Evolutionary conservation across 2,329 filamentous ascomycete genomes (phyloP).

Genomic region (Fusarium drepaniforme): DNA sequence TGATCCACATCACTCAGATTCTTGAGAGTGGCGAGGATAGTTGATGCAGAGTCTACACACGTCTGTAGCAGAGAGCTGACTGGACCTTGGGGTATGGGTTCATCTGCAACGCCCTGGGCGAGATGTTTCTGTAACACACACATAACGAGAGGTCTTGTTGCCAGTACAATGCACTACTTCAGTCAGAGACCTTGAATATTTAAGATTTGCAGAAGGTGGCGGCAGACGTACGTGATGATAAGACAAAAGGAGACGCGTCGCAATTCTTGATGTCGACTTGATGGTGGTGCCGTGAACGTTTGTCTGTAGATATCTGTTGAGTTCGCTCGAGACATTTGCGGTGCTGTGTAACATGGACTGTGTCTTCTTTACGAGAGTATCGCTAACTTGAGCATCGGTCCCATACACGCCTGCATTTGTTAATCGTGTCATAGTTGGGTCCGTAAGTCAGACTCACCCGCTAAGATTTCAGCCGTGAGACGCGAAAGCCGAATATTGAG

Average conservation of each 20-base stretch:
- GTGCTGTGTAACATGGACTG: background rate
- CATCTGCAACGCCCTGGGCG: background rate
- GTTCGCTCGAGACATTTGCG: background rate
- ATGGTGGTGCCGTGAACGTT: background rate
- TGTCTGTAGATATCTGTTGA: background rate
- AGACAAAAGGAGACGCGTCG: background rate
- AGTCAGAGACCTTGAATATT: accelerated
- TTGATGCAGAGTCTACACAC: background rate
- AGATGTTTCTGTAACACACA: background rate
- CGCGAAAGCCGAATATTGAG: background rate
- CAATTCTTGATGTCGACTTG: background rate
- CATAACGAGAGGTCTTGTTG: background rate
- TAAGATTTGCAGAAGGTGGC: accelerated
- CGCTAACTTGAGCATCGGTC: background rate
- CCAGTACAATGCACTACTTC: background rate
- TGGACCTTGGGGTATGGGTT: background rate
- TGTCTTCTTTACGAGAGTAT: background rate
- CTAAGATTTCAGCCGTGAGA: background rate
- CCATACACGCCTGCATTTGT: background rate
- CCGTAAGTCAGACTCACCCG: background rate
- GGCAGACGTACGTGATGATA: background rate
- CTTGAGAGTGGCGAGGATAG: background rate
- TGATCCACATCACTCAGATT: background rate
- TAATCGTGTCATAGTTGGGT: no score
- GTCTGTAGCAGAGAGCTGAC: background rate